Percentiles rank a stretch among this genome's conserved stretches.
phyloP scores from a whole-genome alignment of 2,329 filamentous ascomycete species.

The Xylaria arbuscula region DNA sequence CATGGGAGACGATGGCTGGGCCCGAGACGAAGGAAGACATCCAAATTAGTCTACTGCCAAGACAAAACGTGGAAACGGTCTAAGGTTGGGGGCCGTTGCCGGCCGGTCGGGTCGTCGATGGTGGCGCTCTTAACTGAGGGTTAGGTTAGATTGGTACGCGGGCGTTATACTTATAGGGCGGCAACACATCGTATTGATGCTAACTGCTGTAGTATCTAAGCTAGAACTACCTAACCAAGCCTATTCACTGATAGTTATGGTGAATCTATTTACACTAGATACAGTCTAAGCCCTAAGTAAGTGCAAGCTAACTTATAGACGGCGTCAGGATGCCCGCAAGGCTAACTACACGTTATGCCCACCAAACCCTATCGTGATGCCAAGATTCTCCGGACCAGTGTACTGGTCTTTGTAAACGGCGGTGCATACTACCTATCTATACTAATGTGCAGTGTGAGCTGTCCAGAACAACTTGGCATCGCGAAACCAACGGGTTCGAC shows the following conservation, averaged over 20 bases:
- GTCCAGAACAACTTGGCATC: not conserved
- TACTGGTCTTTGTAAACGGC: not conserved
- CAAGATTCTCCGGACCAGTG: not conserved
- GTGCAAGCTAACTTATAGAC: not conserved
- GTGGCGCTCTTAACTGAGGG: not conserved
- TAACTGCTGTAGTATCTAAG: not conserved
- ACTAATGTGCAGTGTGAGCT: not conserved
- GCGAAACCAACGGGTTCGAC: not conserved
- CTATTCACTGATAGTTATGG: not conserved
- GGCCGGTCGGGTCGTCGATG: constrained; percentile 1
- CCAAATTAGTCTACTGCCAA: constrained; percentile 1
- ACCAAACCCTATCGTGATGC: not conserved
- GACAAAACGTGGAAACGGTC: constrained; percentile 7
- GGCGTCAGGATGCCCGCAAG: not conserved
- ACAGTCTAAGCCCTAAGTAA: too few relatives aligned
- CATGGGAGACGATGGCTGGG: not conserved
- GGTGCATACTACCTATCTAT: not conserved
- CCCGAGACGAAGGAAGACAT: not conserved
- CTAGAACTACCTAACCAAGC: not conserved
- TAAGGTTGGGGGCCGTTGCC: not conserved
- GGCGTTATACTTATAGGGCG: not conserved
- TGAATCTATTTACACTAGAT: too few relatives aligned
- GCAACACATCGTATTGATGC: not conserved
- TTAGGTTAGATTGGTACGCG: not conserved
- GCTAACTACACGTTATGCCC: not conserved